These are phyloP conservation scores for Aureobasidium musti DNA, from an alignment of 2,329 filamentous ascomycete species.

Conservation along the genomic window DNA sequence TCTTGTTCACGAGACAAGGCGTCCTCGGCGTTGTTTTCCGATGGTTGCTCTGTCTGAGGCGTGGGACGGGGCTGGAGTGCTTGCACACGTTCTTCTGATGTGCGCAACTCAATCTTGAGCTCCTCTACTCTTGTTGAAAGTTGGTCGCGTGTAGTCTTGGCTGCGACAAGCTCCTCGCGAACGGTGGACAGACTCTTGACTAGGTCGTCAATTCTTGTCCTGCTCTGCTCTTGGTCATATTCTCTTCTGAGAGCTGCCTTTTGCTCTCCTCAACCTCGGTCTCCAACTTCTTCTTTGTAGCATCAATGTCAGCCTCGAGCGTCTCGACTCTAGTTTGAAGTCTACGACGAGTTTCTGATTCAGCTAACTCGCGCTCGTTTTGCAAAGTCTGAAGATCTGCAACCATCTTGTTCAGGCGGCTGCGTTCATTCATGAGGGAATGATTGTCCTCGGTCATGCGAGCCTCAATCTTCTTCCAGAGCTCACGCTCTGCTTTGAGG, in stretches of 20 bases:
- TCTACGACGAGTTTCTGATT: slow-evolving; percentile 78
- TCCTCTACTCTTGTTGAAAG: slow-evolving; percentile 87
- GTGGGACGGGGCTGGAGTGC: slow-evolving; percentile 79
- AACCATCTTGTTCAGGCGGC: slow-evolving; percentile 78
- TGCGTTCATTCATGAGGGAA: slow-evolving; percentile 77
- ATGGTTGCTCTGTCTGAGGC: slow-evolving; percentile 54
- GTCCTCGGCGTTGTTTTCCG: slow-evolving; percentile 37
- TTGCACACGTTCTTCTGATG: slow-evolving; percentile 82
- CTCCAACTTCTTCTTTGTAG: slow-evolving; percentile 78
- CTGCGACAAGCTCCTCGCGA: slow-evolving; percentile 81
- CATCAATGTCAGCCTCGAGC: slow-evolving; percentile 75
- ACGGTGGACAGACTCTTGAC: slow-evolving; percentile 75
- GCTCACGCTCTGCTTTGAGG: slow-evolving; percentile 88
- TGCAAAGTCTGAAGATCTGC: slow-evolving; percentile 83
- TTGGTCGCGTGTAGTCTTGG: slow-evolving; percentile 86
- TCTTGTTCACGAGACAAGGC: slow-evolving; percentile 73
- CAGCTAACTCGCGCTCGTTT: slow-evolving; percentile 85
- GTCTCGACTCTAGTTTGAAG: slow-evolving; percentile 75
- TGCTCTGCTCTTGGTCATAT: slow-evolving; percentile 82
- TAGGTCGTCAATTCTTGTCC: slow-evolving; percentile 91
- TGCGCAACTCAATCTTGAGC: slow-evolving; percentile 81
- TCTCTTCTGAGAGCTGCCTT: slow-evolving; percentile 82
- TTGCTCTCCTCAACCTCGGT: slow-evolving; percentile 82
- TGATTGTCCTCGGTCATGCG: slow-evolving; percentile 88
- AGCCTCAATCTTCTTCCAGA: slow-evolving; percentile 92